Evolutionary conservation across 169 alveolate genomes (phyloP), one percentile per base, ranked within the genome.

Genomic region (Plasmodium gonderi): DNA sequence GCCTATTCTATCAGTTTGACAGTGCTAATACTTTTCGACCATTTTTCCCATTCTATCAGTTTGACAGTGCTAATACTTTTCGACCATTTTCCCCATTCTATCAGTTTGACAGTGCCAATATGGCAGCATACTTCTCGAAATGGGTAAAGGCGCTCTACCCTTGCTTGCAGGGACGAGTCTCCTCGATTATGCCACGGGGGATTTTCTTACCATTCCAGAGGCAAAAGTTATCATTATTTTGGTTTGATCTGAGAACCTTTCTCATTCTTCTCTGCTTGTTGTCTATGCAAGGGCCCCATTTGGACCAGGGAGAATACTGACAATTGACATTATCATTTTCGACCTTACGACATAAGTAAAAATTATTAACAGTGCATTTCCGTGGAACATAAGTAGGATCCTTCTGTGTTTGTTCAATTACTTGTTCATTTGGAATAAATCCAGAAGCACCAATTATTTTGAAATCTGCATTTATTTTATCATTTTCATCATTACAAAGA

Each of bases 391-490:
- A 87, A 12, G 69, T 36, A 31, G 80, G 45, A 29, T 75, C 81
- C 51, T 33, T 54, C 51, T 87, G 29, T n/a, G 14, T 64, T 54
- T 75, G 29, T 11, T 87, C 54, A 20, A 54, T 54, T 12, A 75
- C 23, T 29, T 40, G 26, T 42, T 87, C 89, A 38, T 64, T 38
- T 17, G 93, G 5, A 40, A 87, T 65, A 65, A 40, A 87, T 26
- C 89, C 93, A 5, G 93, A 76, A 1, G 93, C 93, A 2, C 90
- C 93, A 20, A 87, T 87, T 9, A 87, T 87, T 87, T 87, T 77
- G 29, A 87, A 76, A 44, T 75, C 93, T 0, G 93, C 74, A 38
- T 75, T 33, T 29, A 31, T 33, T 38, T 74, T 75, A 9, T 74
- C 68, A 60, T 26, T 4, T 77, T 14, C 79, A 3, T 87, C 89